Conservation (phyloP, 257 asterid species). For the Leonotis leonurus region DNA sequence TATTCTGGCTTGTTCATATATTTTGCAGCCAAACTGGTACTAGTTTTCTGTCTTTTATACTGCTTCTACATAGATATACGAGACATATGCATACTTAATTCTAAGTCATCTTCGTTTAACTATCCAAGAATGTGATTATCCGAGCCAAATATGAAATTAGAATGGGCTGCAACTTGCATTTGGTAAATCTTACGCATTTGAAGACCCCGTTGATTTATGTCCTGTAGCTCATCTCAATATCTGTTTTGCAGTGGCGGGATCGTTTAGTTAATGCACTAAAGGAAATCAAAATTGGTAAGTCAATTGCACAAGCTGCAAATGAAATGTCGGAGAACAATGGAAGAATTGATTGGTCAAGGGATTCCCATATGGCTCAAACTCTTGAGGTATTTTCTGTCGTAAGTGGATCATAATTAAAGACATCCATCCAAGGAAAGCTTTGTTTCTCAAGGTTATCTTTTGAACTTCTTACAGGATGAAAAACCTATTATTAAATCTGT, state of each 20-base stretch:
- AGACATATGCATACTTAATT: not conserved
- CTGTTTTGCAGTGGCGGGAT: constrained; percentile 68
- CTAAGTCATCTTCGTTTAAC: not conserved
- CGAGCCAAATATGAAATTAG: not conserved
- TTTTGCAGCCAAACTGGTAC: constrained; percentile 1
- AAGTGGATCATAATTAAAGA: constrained; percentile 17
- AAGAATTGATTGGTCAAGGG: constrained; percentile 34
- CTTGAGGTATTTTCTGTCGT: constrained; percentile 28
- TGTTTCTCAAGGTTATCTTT: constrained; percentile 9
- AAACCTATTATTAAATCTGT: constrained; percentile 37
- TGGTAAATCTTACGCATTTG: not conserved
- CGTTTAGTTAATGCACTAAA: constrained; percentile 71
- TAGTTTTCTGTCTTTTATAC: not conserved
- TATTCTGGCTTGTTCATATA: not conserved
- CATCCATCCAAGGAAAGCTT: constrained; percentile 2
- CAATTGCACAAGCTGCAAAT: constrained; percentile 32
- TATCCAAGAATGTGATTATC: not conserved
- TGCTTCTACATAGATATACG: not conserved
- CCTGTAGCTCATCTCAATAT: not conserved
- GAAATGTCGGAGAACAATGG: constrained; percentile 37
- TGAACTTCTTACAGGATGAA: constrained; percentile 52
- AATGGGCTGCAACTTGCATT: not conserved
- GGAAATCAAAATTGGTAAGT: constrained; percentile 48
- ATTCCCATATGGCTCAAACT: constrained; percentile 30
- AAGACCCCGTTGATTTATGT: constrained; percentile 1